Conservation (phyloP, 1,139 yeast species). For the Saccharomyces hybrid region DNA sequence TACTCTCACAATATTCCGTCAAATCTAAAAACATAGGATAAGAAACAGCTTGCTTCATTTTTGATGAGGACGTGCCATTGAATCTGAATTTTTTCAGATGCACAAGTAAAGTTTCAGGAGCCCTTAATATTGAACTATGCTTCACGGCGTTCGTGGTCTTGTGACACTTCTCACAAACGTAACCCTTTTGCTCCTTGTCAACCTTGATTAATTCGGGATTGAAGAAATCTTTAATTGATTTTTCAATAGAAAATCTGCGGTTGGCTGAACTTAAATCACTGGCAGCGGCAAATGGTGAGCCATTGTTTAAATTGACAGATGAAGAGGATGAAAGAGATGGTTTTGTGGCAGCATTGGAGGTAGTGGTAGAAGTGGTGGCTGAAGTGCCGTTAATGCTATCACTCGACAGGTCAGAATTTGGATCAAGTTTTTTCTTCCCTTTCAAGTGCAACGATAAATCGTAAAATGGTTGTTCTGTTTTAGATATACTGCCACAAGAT, state of each 20-base stretch:
- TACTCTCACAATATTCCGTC: slow-evolving; percentile 41
- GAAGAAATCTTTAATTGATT: slow-evolving; percentile 72
- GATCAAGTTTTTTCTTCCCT: slow-evolving; percentile 40
- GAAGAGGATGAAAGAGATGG: not conserved
- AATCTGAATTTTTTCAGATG: slow-evolving; percentile 89
- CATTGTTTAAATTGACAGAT: slow-evolving; percentile 2
- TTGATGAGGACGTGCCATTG: slow-evolving; percentile 68
- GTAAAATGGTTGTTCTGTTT: slow-evolving; percentile 88
- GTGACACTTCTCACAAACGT: slow-evolving; percentile 83
- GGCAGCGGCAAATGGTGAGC: not conserved
- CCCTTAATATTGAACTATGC: slow-evolving; percentile 61
- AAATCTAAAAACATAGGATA: slow-evolving; percentile 75
- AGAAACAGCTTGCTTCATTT: slow-evolving; percentile 77
- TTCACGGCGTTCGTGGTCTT: slow-evolving; percentile 71
- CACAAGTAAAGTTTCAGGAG: slow-evolving; percentile 82
- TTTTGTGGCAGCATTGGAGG: not conserved
- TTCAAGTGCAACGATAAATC: slow-evolving; percentile 74
- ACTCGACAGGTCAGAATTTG: slow-evolving; percentile 5
- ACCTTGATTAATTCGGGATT: slow-evolving; percentile 67
- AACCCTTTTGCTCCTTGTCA: slow-evolving; percentile 63
- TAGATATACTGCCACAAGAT: slow-evolving; percentile 72
- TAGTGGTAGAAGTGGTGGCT: slow-evolving; percentile 2
- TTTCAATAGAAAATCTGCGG: slow-evolving; percentile 55
- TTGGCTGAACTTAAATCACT: slow-evolving; percentile 10
- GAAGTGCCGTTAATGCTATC: not conserved